These are phyloP conservation scores for Pholiota microspora DNA, from an alignment of 768 basidiomycete genomes.

Conservation along the genomic window DNA sequence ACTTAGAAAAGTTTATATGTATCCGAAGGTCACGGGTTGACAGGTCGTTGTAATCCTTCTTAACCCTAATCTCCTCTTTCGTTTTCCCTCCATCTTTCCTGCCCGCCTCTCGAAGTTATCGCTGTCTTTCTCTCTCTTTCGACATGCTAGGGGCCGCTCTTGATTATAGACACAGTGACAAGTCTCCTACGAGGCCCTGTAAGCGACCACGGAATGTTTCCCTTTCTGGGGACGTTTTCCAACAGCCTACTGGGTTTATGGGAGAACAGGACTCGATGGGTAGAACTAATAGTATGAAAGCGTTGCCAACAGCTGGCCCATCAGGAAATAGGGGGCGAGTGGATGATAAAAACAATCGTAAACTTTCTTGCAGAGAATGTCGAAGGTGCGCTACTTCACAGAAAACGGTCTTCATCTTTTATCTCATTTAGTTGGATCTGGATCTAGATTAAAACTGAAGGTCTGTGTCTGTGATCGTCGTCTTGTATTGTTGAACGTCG, in stretches of 20 bases:
- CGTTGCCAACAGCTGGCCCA: background rate
- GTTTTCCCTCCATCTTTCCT: conserved; percentile 11
- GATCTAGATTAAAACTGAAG: conserved; percentile 47
- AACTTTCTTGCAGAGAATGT: conserved; percentile 51
- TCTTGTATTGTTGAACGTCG: background rate
- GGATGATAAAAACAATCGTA: conserved; percentile 44
- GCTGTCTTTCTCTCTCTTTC: conserved; percentile 2
- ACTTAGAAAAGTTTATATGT: conserved; percentile 10
- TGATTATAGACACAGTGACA: conserved; percentile 16
- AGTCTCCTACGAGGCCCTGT: conserved; percentile 21
- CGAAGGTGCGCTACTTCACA: conserved; percentile 33
- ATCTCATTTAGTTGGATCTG: conserved; percentile 1
- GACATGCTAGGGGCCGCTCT: conserved; percentile 23
- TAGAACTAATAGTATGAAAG: no score
- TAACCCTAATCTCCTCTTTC: conserved; percentile 22
- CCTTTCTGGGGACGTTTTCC: conserved; percentile 12
- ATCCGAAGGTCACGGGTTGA: conserved; percentile 32
- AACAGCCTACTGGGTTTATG: background rate
- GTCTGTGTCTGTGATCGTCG: conserved; percentile 19
- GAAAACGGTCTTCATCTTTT: conserved; percentile 1
- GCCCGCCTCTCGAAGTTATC: conserved; percentile 5
- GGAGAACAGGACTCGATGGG: no score
- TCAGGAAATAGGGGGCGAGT: conserved; percentile 11
- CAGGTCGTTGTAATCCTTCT: conserved; percentile 12
- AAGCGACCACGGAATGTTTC: conserved; percentile 32